Evolutionary conservation across 2,329 filamentous ascomycete genomes (phyloP).

Genomic region (Trichophaea hybrida): DNA sequence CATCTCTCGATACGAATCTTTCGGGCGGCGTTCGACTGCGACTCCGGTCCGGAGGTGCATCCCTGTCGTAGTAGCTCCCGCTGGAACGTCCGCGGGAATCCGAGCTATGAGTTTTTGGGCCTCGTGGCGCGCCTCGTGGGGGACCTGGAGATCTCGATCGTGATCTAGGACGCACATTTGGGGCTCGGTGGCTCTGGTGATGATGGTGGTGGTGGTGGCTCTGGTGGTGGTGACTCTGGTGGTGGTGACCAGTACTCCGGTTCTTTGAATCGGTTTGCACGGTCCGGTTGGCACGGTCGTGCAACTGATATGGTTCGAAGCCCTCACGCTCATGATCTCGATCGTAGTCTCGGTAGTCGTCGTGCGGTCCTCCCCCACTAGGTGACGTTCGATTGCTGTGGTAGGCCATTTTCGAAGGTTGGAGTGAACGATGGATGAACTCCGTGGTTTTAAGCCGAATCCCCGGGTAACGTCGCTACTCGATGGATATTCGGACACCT

Average conservation of each 20-base stretch:
- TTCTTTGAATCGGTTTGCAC: neutral
- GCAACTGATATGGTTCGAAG: conserved; percentile 14
- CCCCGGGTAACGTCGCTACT: neutral
- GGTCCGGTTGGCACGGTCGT: conserved; percentile 6
- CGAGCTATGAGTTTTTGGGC: conserved; percentile 12
- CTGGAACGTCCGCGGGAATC: conserved; percentile 16
- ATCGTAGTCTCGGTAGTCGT: neutral
- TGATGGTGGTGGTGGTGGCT: conserved; percentile 10
- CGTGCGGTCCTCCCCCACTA: neutral
- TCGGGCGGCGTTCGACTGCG: conserved; percentile 18
- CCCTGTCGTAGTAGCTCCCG: conserved; percentile 25
- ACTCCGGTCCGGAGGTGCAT: conserved; percentile 23
- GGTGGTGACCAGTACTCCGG: too few relatives aligned
- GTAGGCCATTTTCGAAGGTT: neutral
- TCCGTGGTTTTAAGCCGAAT: neutral
- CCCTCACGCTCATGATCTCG: neutral
- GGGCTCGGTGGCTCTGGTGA: conserved; percentile 8
- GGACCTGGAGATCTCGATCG: conserved; percentile 7
- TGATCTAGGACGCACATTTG: conserved; percentile 1
- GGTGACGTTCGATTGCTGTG: neutral
- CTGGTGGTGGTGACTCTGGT: conserved; percentile 5
- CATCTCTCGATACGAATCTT: conserved; percentile 25
- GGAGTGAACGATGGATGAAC: neutral
- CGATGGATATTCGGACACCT: too few relatives aligned
- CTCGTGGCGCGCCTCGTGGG: conserved; percentile 16